Conservation (phyloP, 495 filamentous ascomycete genomes). For the Melanomma pulvis-pyrius region DNA sequence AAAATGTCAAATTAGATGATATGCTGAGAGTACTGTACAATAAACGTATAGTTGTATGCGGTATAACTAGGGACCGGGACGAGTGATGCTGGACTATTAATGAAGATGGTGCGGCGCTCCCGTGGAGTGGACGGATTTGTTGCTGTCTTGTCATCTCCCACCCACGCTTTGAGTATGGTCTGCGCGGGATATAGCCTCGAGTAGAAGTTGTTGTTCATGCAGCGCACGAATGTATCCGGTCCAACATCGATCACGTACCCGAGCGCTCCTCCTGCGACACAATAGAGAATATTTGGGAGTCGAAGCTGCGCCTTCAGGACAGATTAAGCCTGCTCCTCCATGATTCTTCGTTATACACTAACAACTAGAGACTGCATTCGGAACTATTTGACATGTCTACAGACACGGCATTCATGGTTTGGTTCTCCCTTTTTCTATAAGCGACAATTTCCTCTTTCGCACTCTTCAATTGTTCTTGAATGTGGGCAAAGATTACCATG, state of each 20-base stretch:
- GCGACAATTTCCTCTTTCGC: slow-evolving; percentile 34
- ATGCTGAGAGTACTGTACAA: slow-evolving; percentile 13
- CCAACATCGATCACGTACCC: slow-evolving; percentile 21
- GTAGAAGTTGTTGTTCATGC: slow-evolving; percentile 36
- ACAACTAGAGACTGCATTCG: background rate
- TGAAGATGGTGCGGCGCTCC: slow-evolving; percentile 27
- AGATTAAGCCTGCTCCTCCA: slow-evolving; percentile 19
- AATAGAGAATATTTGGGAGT: slow-evolving; percentile 31
- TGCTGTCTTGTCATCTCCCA: slow-evolving; percentile 19
- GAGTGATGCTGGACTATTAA: slow-evolving; percentile 31
- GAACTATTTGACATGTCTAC: slow-evolving; percentile 7
- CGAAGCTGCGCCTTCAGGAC: slow-evolving; percentile 34
- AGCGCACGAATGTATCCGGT: slow-evolving; percentile 1
- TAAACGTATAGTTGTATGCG: slow-evolving; percentile 41
- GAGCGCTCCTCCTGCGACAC: slow-evolving; percentile 27
- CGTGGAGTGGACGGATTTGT: background rate
- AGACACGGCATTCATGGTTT: background rate
- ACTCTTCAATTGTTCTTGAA: slow-evolving; percentile 26
- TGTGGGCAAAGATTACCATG: slow-evolving; percentile 19
- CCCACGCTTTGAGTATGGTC: slow-evolving; percentile 24
- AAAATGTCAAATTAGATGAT: slow-evolving; percentile 23
- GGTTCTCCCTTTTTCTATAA: background rate
- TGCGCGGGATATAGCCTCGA: slow-evolving; percentile 27
- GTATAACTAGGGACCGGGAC: slow-evolving; percentile 41
- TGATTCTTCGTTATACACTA: background rate